Base-by-base conservation (phyloP, 331 rosid genomes). In the Rosa hybrid region DNA sequence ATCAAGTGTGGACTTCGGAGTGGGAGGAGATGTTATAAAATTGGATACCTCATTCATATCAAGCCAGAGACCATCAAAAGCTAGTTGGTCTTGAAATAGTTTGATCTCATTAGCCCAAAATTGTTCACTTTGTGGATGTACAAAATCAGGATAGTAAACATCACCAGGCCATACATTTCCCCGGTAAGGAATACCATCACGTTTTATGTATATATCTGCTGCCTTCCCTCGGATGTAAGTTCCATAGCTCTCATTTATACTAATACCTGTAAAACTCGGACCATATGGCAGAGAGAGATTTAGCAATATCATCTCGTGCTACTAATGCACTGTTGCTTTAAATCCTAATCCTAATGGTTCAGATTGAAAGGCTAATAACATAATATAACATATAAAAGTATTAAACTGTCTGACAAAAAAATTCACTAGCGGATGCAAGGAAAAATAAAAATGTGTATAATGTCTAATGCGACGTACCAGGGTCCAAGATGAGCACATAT, bases 91-190 rank as follows among this genome's bases (percentile, higher is more conserved):
- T 41, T 12, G 80, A 79, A 94, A 92, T 44, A 69, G 50, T 84
- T 88, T 88, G 51, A 92, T 90, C 90, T 94, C 98, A 21, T 48
- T 83, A 30, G 88, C 82, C 95, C 97, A 92, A 82, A 72, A 91
- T 4, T 7, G 38, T 74, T 81, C 87, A 77, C 82, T 81, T 0
- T 1, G 27, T 34, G 98, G 97, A 76, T 92, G 85, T 78, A 90
- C 64, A 83, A 92, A 94, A 77, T 94, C 97, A 53, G 94, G 97
- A 80, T 23, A 91, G 80, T 87, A 79, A 72, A 94, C 97, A 18
- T 50, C 84, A 62, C 97, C 97, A 14, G 98, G 98, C 97, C 97
- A 94, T 41, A 92, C 97, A 68, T 79, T 20, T 62, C 97, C 97
- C 46, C 79, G 80, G 82, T 94, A 94, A 38, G 90, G 87, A 71